These are phyloP conservation scores for Hypomyces rosellus DNA, from an alignment of 2,329 filamentous ascomycete species.

Conservation along the genomic window DNA sequence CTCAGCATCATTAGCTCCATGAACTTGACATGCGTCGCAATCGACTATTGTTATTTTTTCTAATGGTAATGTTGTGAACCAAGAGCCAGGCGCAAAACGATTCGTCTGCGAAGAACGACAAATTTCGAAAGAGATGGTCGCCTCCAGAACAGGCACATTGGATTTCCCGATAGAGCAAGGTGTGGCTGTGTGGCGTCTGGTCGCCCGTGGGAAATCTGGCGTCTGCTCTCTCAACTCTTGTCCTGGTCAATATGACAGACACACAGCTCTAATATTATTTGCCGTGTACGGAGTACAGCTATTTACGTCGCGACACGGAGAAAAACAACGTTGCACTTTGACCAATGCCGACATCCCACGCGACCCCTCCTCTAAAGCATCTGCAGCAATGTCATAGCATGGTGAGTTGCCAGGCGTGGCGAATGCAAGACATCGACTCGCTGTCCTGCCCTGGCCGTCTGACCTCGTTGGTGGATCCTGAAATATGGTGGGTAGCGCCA, in stretches of 20 bases:
- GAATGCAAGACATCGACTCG: conserved; percentile 39
- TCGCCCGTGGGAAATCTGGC: not conserved
- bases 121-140: not conserved
- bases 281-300: not conserved
- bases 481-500: conserved; percentile 32
- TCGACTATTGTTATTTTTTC: not conserved
- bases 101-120: not conserved
- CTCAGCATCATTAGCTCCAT: too few species aligned
- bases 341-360: conserved; percentile 29
- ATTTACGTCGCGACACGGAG: not conserved
- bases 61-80: too few species aligned
- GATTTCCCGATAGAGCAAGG: not conserved
- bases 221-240: not conserved
- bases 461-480: conserved; percentile 31
- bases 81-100: not conserved
- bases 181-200: not conserved
- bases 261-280: not conserved
- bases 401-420: conserved; percentile 9
- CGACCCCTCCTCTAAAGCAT: conserved; percentile 19
- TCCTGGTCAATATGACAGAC: not conserved
- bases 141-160: not conserved
- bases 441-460: conserved; percentile 29
- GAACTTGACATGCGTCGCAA: not conserved
- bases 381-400: conserved; percentile 22
- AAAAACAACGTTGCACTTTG: conserved; percentile 6